These are phyloP conservation scores for Eucalyptus regnans DNA, from an alignment of 345 rosid genomes.

Conservation along the genomic window DNA sequence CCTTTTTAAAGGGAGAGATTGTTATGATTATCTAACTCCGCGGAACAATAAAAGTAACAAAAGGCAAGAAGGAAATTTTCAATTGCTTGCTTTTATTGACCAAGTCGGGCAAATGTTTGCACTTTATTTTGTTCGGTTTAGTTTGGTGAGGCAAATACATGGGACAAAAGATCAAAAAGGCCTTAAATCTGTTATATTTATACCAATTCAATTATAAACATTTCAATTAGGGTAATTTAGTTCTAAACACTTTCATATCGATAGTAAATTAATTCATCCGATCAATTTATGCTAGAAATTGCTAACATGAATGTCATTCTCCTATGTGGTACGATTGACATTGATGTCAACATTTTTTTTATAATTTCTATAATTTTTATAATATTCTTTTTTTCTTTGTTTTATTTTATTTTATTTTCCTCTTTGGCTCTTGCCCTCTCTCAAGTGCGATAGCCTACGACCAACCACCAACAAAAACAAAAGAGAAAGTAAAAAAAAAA, in stretches of 20 bases:
- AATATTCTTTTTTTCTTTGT: no score
- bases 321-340: accelerated
- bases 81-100: neutral
- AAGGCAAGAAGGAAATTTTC: neutral
- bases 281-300: no score
- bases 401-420: neutral
- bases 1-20: neutral
- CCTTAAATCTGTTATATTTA: no score
- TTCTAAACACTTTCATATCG: accelerated
- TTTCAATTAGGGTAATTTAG: accelerated
- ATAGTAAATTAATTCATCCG: accelerated
- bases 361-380: no score
- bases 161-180: neutral
- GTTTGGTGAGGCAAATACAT: neutral
- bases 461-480: neutral
- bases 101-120: neutral
- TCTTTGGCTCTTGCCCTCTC: no score
- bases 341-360: accelerated
- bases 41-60: neutral
- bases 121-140: neutral
- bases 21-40: neutral
- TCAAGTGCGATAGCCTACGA: accelerated
- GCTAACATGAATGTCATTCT: accelerated
- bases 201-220: no score
- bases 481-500: neutral